These are phyloP conservation scores for Leccinellum albellum DNA, from an alignment of 768 basidiomycete genomes.

Conservation along the genomic window DNA sequence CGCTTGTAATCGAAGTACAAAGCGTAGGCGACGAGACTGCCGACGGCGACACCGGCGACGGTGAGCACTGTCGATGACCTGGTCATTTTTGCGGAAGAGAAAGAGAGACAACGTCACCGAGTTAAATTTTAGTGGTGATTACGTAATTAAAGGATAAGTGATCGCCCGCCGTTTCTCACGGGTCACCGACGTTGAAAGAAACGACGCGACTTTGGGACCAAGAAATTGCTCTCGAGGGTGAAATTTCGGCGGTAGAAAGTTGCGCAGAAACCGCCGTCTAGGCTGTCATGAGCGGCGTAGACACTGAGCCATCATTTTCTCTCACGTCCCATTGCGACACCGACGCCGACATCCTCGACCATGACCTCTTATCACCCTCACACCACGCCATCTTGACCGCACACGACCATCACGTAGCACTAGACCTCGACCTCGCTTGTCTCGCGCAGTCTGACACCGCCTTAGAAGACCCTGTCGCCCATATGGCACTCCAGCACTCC, in stretches of 20 bases:
- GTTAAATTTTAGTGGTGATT: slow-evolving; percentile 6
- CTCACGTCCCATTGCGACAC: slow-evolving; percentile 28
- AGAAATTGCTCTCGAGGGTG: not conserved
- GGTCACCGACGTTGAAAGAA: slow-evolving; percentile 21
- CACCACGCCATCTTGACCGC: slow-evolving; percentile 26
- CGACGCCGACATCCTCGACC: slow-evolving; percentile 32
- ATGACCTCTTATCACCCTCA: slow-evolving; percentile 31
- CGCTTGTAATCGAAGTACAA: slow-evolving; percentile 95
- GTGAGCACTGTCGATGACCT: slow-evolving; percentile 39
- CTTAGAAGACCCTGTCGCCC: slow-evolving; percentile 25
- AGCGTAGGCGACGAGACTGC: slow-evolving; percentile 71
- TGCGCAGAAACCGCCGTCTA: slow-evolving; percentile 18
- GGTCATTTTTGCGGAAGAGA: slow-evolving; percentile 16
- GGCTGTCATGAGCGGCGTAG: slow-evolving; percentile 42
- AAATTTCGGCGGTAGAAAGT: slow-evolving; percentile 17
- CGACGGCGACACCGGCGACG: slow-evolving; percentile 45
- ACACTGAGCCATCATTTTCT: slow-evolving; percentile 32
- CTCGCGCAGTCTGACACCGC: slow-evolving; percentile 26
- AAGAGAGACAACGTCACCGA: slow-evolving; percentile 2
- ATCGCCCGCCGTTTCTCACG: slow-evolving; percentile 19
- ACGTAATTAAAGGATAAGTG: slow-evolving; percentile 21
- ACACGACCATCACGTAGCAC: slow-evolving; percentile 32
- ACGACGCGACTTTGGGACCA: slow-evolving; percentile 14
- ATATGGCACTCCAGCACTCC: slow-evolving; percentile 27
- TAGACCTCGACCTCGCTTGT: slow-evolving; percentile 27